Evolutionary conservation across 2,329 filamentous ascomycete genomes (phyloP), one percentile per base, ranked within the genome.

Genomic region (Curvularia lunata): DNA sequence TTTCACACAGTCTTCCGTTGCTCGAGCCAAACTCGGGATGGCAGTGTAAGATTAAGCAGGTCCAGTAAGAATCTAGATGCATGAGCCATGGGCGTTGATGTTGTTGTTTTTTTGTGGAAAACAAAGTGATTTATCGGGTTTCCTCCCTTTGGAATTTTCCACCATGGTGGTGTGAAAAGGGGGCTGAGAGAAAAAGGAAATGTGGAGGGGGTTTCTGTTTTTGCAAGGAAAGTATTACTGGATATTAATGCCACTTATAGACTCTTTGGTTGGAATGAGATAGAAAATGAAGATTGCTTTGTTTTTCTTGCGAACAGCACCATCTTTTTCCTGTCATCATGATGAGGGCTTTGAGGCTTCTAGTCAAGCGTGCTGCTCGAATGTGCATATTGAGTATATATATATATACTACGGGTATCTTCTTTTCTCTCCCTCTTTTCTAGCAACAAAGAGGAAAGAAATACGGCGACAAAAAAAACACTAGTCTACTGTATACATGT

Each of bases 11-110:
- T 84, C 82, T 97, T 69, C 94, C 93, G 34, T 84, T 97, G 42
- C 82, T 97, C 58, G 88, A 87, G 65, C 85, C 91, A 75, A 86
- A 86, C 58, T 96, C 92, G 23, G 93, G 93, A 63, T 97, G 94
- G 94, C 82, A 91, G 69, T 97, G 93, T 83, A 92, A 89, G 80
- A 82, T 97, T 68, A 90, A 86, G 68, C 84, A 96, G 80, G 80
- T 95, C 61, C 61, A 67, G 42, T 73, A 69, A 23, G 16, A 37
- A 2, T n/a, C 12, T n/a, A 30, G 13, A 37, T 37, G 32, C 32
- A n/a, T 37, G n/a, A 16, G 32, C 1, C 13, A 37, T 37, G 32
- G 16, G 13, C 30, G 30, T n/a, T n/a, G 32, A n/a, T 37, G 27
- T 30, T 8, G 9, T 32, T 32, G 10, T 25, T 25, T 25, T n/a